Percentiles rank a stretch among this genome's conserved stretches.
Evolutionary conservation across 2,329 filamentous ascomycete genomes (phyloP).

Genomic region (Neonectria hederae): DNA sequence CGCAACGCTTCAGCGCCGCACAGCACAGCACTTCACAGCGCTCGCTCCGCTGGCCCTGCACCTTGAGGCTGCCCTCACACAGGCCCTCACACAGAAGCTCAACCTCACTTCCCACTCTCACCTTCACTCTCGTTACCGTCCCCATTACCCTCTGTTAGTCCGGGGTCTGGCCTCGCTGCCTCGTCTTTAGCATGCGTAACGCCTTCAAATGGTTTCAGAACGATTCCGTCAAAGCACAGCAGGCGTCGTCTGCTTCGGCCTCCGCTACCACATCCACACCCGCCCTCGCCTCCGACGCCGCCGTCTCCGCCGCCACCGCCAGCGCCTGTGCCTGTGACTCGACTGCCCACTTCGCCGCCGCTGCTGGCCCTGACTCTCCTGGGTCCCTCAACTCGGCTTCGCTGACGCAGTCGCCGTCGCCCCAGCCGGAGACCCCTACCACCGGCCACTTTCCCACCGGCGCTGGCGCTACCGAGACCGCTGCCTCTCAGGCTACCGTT

Average conservation of each 20-base stretch:
- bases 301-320: slow-evolving; percentile 36
- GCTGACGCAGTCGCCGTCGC: slow-evolving; percentile 50
- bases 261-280: slow-evolving; percentile 33
- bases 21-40: slow-evolving; percentile 3
- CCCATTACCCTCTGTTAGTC: slow-evolving; percentile 13
- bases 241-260: slow-evolving; percentile 32
- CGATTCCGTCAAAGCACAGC: slow-evolving; percentile 35
- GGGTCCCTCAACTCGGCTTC: slow-evolving; percentile 48
- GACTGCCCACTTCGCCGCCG: slow-evolving; percentile 38
- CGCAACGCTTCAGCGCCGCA: slow-evolving; percentile 8
- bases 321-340: slow-evolving; percentile 38
- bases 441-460: slow-evolving; percentile 40
- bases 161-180: slow-evolving; percentile 18
- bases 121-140: slow-evolving; percentile 10
- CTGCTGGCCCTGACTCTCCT: slow-evolving; percentile 46
- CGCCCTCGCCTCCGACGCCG: slow-evolving; percentile 35
- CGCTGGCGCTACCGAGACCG: slow-evolving; percentile 41
- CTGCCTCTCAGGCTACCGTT: slow-evolving; percentile 32
- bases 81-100: background rate
- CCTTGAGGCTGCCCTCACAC: slow-evolving; percentile 6
- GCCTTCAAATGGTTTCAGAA: slow-evolving; percentile 44
- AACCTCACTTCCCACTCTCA: background rate
- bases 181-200: slow-evolving; percentile 31
- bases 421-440: slow-evolving; percentile 48
- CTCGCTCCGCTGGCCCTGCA: slow-evolving; percentile 2